A percentile compares a stretch with the other conserved stretches of the same genome.
Evolutionary conservation across 225 moss, liverwort and hornwort species (phyloP).

Genomic region (Lunularia cruciata): DNA sequence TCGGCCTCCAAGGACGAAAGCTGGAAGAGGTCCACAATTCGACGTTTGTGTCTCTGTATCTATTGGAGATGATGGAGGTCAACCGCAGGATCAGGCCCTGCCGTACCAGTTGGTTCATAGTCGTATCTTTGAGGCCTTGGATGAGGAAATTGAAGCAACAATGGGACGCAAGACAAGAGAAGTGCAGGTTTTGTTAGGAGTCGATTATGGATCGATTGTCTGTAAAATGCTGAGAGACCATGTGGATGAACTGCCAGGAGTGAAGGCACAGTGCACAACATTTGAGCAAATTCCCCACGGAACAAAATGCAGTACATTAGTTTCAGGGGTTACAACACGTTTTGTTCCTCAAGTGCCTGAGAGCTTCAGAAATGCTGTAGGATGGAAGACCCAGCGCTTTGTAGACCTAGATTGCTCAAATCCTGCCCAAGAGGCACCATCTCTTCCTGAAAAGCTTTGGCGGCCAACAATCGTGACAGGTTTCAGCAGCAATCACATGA

Average conservation of each 20-base stretch:
- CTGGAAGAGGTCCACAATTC: constrained; percentile 5
- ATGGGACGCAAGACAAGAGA: background rate
- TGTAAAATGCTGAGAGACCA: constrained; percentile 22
- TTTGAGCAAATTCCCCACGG: constrained; percentile 6
- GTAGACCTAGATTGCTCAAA: constrained; percentile 33
- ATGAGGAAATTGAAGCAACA: constrained; percentile 8
- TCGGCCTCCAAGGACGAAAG: background rate
- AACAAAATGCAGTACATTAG: constrained; percentile 3
- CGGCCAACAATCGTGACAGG: constrained; percentile 46
- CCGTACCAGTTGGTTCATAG: constrained; percentile 23
- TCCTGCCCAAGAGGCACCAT: background rate
- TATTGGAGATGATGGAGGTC: constrained; percentile 23
- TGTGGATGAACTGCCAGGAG: background rate
- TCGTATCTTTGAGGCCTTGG: constrained; percentile 4
- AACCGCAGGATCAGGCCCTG: constrained; percentile 16
- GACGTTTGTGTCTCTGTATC: constrained; percentile 13
- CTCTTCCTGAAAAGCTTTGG: background rate
- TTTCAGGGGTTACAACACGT: background rate
- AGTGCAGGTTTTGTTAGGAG: constrained; percentile 16
- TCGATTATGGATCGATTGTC: constrained; percentile 18
- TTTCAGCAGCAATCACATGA: constrained; percentile 52
- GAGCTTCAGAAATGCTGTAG: background rate
- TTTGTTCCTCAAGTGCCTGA: constrained; percentile 13
- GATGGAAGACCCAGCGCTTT: constrained; percentile 24
- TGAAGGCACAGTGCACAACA: constrained; percentile 12